Conservation (phyloP, 2,329 filamentous ascomycete genomes). For the Xylaria polymorpha region DNA sequence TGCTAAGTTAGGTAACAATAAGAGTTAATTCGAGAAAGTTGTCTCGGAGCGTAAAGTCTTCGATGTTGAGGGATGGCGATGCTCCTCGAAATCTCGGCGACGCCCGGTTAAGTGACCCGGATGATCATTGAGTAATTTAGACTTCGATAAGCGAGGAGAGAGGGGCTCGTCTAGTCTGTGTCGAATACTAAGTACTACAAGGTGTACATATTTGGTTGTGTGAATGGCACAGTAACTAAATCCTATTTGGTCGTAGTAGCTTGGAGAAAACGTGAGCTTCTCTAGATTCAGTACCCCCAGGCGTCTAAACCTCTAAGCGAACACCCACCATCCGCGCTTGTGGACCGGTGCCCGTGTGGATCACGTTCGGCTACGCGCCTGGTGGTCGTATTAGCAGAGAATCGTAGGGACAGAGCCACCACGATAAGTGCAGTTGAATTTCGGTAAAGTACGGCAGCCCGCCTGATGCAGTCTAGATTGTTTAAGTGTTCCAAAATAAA, state of each 20-base stretch:
- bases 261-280: slow-evolving; percentile 16
- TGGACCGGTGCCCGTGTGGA: slow-evolving; percentile 23
- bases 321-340: slow-evolving; percentile 33
- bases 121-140: slow-evolving; percentile 29
- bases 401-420: slow-evolving; percentile 13
- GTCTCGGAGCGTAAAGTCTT: neutral
- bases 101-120: slow-evolving; percentile 29
- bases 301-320: slow-evolving; percentile 39
- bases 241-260: slow-evolving; percentile 15
- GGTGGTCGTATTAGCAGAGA: slow-evolving; percentile 9
- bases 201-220: slow-evolving; percentile 6
- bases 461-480: slow-evolving; percentile 30
- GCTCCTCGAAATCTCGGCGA: slow-evolving; percentile 28
- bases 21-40: slow-evolving; percentile 2
- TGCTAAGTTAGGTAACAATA: slow-evolving; percentile 17
- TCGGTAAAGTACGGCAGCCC: slow-evolving; percentile 21
- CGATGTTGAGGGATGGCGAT: slow-evolving; percentile 8
- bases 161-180: slow-evolving; percentile 12
- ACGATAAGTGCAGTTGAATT: slow-evolving; percentile 20
- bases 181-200: slow-evolving; percentile 13
- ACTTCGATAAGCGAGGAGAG: slow-evolving; percentile 38
- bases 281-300: slow-evolving; percentile 20
- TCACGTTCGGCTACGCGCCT: slow-evolving; percentile 20
- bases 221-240: slow-evolving; percentile 24
- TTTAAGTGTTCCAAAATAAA: slow-evolving; percentile 23